Evolutionary conservation across 2,329 filamentous ascomycete species (phyloP).

Genomic region (Ophiostoma sp.): DNA sequence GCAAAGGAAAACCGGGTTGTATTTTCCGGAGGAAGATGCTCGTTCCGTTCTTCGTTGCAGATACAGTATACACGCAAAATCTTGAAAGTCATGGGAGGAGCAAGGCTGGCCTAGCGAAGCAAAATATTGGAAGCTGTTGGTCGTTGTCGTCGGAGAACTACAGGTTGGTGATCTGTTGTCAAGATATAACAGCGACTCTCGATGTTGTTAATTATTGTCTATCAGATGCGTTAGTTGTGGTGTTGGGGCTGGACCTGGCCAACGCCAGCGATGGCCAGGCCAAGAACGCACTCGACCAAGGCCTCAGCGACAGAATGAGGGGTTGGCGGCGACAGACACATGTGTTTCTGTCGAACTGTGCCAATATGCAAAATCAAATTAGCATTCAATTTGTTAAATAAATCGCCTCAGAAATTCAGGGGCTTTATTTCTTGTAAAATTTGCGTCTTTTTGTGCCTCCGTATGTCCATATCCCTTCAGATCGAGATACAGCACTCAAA

Average conservation of each 20-base stretch:
- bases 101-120: not conserved
- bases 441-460: not conserved
- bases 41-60: not conserved
- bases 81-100: not conserved
- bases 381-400: not conserved
- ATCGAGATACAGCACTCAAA: not conserved
- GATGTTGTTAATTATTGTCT: not conserved
- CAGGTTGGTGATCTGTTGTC: not conserved
- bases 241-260: not conserved
- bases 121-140: not conserved
- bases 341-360: not conserved
- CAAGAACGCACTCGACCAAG: constrained; percentile 4
- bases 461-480: not conserved
- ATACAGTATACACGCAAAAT: not conserved
- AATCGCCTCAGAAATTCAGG: not conserved
- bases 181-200: not conserved
- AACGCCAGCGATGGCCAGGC: not conserved
- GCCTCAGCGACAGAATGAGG: constrained; percentile 4
- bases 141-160: not conserved
- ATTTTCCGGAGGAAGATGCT: constrained; percentile 10
- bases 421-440: not conserved
- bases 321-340: not conserved
- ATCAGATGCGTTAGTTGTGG: not conserved
- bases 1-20: not conserved
- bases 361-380: not conserved